Percentiles rank a stretch among this genome's conserved stretches.
These are phyloP conservation scores for Metschnikowia baotianmanensis DNA, from an alignment of 805 yeast species.

Conservation along the genomic window DNA sequence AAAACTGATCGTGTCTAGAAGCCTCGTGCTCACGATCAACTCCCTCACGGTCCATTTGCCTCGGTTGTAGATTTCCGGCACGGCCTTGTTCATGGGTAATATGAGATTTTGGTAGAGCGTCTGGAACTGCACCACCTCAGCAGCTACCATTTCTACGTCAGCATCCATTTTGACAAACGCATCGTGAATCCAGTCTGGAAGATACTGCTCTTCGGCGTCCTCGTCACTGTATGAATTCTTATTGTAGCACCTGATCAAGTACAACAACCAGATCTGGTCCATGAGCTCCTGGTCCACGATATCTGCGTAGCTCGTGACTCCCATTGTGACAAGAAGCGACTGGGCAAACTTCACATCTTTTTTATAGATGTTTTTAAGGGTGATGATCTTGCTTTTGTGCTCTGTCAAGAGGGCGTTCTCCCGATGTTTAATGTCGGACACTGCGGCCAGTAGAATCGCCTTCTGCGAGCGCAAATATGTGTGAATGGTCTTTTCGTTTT, in stretches of 20 bases:
- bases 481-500: slow-evolving; percentile 29
- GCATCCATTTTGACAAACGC: slow-evolving; percentile 36
- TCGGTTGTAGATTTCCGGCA: slow-evolving; percentile 55
- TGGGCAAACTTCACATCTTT: slow-evolving; percentile 52
- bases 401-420: slow-evolving; percentile 47
- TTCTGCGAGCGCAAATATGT: slow-evolving; percentile 51
- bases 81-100: slow-evolving; percentile 44
- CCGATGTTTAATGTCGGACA: slow-evolving; percentile 42
- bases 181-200: slow-evolving; percentile 52
- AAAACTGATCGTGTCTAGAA: slow-evolving; percentile 52
- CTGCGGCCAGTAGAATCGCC: slow-evolving; percentile 41
- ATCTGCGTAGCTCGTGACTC: slow-evolving; percentile 53
- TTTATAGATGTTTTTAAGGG: slow-evolving; percentile 58
- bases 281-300: slow-evolving; percentile 46
- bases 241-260: slow-evolving; percentile 61
- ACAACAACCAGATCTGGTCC: slow-evolving; percentile 59
- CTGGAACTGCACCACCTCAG: slow-evolving; percentile 55
- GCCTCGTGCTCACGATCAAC: slow-evolving; percentile 49
- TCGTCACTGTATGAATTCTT: slow-evolving; percentile 29
- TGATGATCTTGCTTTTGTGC: slow-evolving; percentile 44
- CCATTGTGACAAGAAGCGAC: slow-evolving; percentile 55
- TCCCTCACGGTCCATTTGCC: slow-evolving; percentile 51
- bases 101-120: slow-evolving; percentile 53
- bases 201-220: slow-evolving; percentile 30
- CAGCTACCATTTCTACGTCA: slow-evolving; percentile 43